Evolutionary conservation across 257 asterid genomes (phyloP).

Genomic region (Solanum chiquidenum): DNA sequence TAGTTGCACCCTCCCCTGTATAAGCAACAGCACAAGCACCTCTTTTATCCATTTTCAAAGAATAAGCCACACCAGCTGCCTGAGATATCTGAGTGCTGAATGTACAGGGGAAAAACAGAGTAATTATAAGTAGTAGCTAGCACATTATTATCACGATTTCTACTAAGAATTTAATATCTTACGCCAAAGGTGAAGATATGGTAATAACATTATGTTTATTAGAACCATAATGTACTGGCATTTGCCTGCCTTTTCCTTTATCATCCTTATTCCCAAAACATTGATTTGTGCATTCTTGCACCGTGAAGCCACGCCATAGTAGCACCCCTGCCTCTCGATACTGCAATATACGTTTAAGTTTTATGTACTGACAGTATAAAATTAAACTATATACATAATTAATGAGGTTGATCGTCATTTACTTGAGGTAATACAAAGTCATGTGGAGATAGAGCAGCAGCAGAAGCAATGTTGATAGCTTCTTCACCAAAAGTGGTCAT

Average conservation of each 20-base stretch:
- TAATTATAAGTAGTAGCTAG: neutral
- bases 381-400: neutral
- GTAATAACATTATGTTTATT: conserved; percentile 60
- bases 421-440: conserved; percentile 44
- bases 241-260: conserved; percentile 87
- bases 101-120: neutral
- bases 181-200: conserved; percentile 85
- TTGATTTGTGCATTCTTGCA: conserved; percentile 74
- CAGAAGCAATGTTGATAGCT: conserved; percentile 75
- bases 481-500: conserved; percentile 77
- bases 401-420: neutral
- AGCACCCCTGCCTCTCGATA: conserved; percentile 85
- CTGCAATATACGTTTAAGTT: conserved; percentile 10
- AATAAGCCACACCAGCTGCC: conserved; percentile 93
- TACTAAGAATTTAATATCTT: conserved; percentile 3
- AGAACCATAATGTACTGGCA: conserved; percentile 91
- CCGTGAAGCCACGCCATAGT: conserved; percentile 77
- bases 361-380: neutral
- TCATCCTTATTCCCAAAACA: conserved; percentile 68
- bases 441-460: conserved; percentile 71
- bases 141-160: neutral
- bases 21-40: conserved; percentile 74
- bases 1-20: conserved; percentile 77
- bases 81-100: conserved; percentile 92
- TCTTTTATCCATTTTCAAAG: conserved; percentile 75